These are phyloP conservation scores for Curvularia sp. DNA, from an alignment of 2,329 filamentous ascomycete genomes.

Conservation along the genomic window DNA sequence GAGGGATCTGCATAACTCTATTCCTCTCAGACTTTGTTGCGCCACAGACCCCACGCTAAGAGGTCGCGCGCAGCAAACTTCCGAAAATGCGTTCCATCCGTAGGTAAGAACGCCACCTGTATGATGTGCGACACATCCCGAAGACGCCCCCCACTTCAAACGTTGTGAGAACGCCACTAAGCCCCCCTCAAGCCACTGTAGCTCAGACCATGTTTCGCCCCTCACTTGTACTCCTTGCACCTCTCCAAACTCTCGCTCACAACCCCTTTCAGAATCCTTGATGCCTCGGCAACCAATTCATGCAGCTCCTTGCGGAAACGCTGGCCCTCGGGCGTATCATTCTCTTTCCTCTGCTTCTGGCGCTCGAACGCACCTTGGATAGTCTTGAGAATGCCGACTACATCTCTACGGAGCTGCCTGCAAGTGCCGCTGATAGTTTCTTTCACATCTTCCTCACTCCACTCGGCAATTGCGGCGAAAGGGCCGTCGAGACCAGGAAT, in stretches of 20 bases:
- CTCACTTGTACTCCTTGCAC: constrained; percentile 18
- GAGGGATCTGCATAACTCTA: background rate
- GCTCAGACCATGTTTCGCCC: background rate
- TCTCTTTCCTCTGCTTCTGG: constrained; percentile 13
- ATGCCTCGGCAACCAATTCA: constrained; percentile 12
- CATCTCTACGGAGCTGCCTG: background rate
- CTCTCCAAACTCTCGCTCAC: constrained; percentile 13
- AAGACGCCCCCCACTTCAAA: background rate
- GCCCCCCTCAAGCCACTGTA: background rate
- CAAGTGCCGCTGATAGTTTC: background rate
- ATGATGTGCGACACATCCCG: background rate
- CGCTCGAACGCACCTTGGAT: constrained; percentile 15
- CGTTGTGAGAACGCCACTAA: background rate
- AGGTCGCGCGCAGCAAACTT: background rate
- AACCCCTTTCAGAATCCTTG: constrained; percentile 13
- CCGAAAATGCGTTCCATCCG: background rate
- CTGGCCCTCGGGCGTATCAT: constrained; percentile 15
- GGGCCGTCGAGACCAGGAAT: constrained; percentile 1
- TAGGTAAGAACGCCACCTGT: background rate
- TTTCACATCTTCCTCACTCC: background rate
- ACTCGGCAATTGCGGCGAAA: constrained; percentile 1
- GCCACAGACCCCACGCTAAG: background rate
- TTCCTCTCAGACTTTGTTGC: background rate
- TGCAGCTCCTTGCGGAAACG: constrained; percentile 17
- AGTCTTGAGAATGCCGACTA: constrained; percentile 6